These are phyloP conservation scores for Geotrichum restrictum DNA, from an alignment of 1,139 yeast genomes.

Conservation along the genomic window DNA sequence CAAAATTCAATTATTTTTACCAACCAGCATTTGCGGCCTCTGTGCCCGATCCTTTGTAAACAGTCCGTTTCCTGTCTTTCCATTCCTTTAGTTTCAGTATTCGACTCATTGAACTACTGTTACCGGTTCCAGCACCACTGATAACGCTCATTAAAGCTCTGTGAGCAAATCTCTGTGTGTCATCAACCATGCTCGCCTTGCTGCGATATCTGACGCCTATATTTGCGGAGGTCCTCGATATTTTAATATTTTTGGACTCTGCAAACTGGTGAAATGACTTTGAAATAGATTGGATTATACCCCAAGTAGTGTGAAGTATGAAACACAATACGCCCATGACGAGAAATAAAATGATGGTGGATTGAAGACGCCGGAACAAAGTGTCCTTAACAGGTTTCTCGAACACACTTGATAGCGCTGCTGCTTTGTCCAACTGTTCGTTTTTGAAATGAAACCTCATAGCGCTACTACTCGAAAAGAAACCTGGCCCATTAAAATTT, in stretches of 20 bases:
- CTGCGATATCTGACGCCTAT: neutral
- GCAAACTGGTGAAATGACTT: neutral
- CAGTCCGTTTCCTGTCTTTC: slow-evolving; percentile 15
- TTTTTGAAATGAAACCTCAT: too few relatives aligned
- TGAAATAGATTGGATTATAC: neutral
- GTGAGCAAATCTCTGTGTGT: neutral
- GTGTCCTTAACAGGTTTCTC: neutral
- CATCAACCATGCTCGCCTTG: slow-evolving; percentile 1
- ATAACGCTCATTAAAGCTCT: neutral
- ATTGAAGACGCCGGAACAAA: neutral
- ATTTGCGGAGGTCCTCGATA: neutral
- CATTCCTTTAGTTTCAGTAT: slow-evolving; percentile 11
- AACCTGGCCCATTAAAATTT: too few relatives aligned
- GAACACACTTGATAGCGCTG: neutral
- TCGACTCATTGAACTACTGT: too few relatives aligned
- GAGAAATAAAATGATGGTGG: slow-evolving; percentile 8
- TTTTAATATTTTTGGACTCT: neutral
- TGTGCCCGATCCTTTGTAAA: slow-evolving; percentile 8
- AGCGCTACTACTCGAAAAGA: too few relatives aligned
- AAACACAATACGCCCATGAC: neutral
- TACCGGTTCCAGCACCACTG: neutral
- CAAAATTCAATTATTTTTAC: too few relatives aligned
- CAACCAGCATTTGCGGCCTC: slow-evolving; percentile 19
- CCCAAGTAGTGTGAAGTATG: slow-evolving; percentile 1
- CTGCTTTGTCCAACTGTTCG: too few relatives aligned